Evolutionary conservation across 805 yeast species (phyloP).

Genomic region (Candida sonorensis): DNA sequence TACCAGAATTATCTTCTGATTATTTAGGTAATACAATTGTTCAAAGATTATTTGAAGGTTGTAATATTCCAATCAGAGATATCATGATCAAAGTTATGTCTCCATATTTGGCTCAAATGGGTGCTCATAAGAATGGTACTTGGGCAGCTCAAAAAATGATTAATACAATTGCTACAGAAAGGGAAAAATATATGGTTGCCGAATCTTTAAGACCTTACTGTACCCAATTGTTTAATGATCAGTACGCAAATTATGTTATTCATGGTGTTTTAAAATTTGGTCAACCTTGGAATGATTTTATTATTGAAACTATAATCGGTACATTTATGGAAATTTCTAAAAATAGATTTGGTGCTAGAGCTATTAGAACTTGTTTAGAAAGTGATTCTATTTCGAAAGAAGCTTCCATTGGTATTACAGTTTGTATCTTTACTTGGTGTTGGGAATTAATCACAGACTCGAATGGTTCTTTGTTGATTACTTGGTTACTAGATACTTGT

Average conservation of each 20-base stretch:
- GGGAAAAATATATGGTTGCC: constrained; percentile 60
- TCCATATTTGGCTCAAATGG: constrained; percentile 82
- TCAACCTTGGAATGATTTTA: constrained; percentile 76
- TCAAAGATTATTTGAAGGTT: constrained; percentile 75
- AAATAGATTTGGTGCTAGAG: constrained; percentile 92
- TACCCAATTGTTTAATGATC: constrained; percentile 84
- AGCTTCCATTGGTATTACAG: constrained; percentile 66
- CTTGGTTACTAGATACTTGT: constrained; percentile 93
- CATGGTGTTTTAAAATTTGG: constrained; percentile 93
- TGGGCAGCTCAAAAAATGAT: constrained; percentile 99
- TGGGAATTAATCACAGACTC: constrained; percentile 74
- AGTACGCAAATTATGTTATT: constrained; percentile 92
- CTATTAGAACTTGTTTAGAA: constrained; percentile 89
- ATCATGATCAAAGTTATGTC: constrained; percentile 73
- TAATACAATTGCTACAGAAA: constrained; percentile 52
- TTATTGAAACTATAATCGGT: constrained; percentile 74
- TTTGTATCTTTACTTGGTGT: constrained; percentile 70
- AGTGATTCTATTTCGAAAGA: constrained; percentile 60
- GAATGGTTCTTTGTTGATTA: constrained; percentile 82
- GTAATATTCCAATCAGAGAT: constrained; percentile 66
- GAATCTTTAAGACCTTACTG: constrained; percentile 72
- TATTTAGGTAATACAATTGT: constrained; percentile 94
- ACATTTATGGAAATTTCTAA: constrained; percentile 75
- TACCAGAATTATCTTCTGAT: constrained; percentile 87
- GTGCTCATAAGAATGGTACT: constrained; percentile 95